Evolutionary conservation across 2,329 filamentous ascomycete genomes (phyloP), one percentile per base, ranked within the genome.

Genomic region (Stachybotrys echinatus): DNA sequence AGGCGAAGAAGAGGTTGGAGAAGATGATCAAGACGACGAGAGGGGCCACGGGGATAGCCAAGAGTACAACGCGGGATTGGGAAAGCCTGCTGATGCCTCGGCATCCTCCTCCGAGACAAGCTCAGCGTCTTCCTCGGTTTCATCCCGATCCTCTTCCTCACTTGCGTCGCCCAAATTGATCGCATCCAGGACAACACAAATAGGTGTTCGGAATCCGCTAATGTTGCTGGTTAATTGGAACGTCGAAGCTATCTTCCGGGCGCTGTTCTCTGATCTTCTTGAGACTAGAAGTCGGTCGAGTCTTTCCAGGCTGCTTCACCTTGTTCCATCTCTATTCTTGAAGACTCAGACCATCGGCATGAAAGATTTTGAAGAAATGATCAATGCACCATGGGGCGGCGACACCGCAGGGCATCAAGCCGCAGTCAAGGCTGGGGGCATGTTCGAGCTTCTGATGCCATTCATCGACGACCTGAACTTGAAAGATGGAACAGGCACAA

Each of bases 161-260:
- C n/a, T n/a, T n/a, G n/a, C n/a, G n/a, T n/a, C n/a, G n/a, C n/a
- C n/a, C n/a, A n/a, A n/a, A n/a, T n/a, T n/a, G n/a, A n/a, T n/a
- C n/a, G n/a, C n/a, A n/a, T n/a, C n/a, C n/a, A n/a, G n/a, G n/a
- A n/a, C n/a, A n/a, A n/a, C n/a, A n/a, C n/a, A n/a, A n/a, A n/a
- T n/a, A n/a, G 27, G 27, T 34, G 27, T 34, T 10, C 27, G 27
- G 27, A 34, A 34, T 3, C 54, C 55, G 5, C 45, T 57, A 37
- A 38, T 54, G 5, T 34, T 57, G 5, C 42, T 58, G 23, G 51
- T 51, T 42, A 50, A 57, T 42, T 58, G 55, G 55, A 55, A 57
- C 23, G 47, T 52, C 4, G 46, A 51, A 18, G 21, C 22, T 18
- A 51, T 57, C 6, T 49, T 58, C n/a, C 51, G 44, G 27, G 53